Evolutionary conservation across 345 rosid genomes (phyloP).

Genomic region (Capsella bursapastoris): DNA sequence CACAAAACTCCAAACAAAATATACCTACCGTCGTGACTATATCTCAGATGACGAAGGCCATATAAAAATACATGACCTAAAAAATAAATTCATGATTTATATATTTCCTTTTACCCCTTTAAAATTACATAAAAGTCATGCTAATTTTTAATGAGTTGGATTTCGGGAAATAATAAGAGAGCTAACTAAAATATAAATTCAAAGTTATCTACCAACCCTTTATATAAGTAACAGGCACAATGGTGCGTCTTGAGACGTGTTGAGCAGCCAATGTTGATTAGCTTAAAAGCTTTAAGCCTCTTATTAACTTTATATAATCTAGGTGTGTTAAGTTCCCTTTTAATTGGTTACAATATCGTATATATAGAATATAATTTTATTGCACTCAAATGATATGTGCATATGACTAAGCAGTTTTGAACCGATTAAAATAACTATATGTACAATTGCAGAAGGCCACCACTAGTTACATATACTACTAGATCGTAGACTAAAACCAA

Average conservation of each 20-base stretch:
- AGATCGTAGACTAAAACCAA: not conserved
- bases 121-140: not conserved
- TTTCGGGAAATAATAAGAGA: not conserved
- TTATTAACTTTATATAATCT: conserved; percentile 4
- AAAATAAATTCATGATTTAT: conserved; percentile 4
- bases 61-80: not conserved
- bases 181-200: not conserved
- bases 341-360: not conserved
- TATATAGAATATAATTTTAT: not conserved
- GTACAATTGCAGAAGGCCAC: not conserved
- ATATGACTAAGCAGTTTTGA: not conserved
- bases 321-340: conserved; percentile 23
- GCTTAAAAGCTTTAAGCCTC: conserved; percentile 10
- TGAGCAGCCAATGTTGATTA: conserved; percentile 21
- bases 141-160: not conserved
- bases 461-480: conserved; percentile 1
- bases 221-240: conserved; percentile 27
- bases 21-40: not conserved
- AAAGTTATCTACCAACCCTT: conserved; percentile 24
- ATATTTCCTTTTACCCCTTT: not conserved
- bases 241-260: conserved; percentile 24
- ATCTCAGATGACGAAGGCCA: not conserved
- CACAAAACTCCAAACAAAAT: not conserved
- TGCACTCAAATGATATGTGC: not conserved
- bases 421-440: not conserved